A percentile compares a stretch with the other conserved stretches of the same genome.
Conservation (phyloP, 352 stramenopile genomes). For the Pythium pectinolyticum region DNA sequence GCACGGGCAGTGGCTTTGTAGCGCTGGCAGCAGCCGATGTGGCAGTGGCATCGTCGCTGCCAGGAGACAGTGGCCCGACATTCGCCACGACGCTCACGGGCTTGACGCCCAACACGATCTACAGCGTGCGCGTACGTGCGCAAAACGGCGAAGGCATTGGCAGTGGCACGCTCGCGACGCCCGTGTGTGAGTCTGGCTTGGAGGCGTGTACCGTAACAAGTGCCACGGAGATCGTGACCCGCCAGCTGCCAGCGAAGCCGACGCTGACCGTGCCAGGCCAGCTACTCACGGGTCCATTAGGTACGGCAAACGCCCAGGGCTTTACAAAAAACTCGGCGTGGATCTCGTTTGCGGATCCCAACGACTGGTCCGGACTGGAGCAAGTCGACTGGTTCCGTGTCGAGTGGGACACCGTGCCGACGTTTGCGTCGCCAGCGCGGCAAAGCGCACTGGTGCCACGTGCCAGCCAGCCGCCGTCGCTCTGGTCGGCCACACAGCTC, state of each 20-base stretch:
- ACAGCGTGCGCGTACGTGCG: constrained; percentile 80
- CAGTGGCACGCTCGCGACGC: constrained; percentile 55
- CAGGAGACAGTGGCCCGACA: not conserved
- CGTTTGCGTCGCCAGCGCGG: constrained; percentile 55
- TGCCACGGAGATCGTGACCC: constrained; percentile 41
- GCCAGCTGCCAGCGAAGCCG: constrained; percentile 58
- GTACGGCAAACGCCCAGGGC: constrained; percentile 45
- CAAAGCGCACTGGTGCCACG: constrained; percentile 40
- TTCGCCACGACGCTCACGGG: constrained; percentile 31
- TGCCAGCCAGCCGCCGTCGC: constrained; percentile 35
- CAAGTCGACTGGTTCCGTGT: constrained; percentile 86
- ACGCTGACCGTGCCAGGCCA: constrained; percentile 50
- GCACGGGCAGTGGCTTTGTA: constrained; percentile 43
- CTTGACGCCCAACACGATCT: constrained; percentile 55
- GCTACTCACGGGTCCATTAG: constrained; percentile 32
- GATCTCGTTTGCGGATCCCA: constrained; percentile 64
- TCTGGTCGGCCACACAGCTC: constrained; percentile 37
- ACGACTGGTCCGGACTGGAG: constrained; percentile 75
- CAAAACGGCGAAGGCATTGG: constrained; percentile 85
- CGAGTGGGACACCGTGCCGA: constrained; percentile 84
- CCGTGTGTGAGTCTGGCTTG: constrained; percentile 86
- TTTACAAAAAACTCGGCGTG: constrained; percentile 67
- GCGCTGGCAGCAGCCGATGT: constrained; percentile 26
- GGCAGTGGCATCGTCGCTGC: not conserved
- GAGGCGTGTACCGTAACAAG: constrained; percentile 59